Evolutionary conservation across 2,329 filamentous ascomycete genomes (phyloP).

Genomic region (Sodiomyces alkalinus): DNA sequence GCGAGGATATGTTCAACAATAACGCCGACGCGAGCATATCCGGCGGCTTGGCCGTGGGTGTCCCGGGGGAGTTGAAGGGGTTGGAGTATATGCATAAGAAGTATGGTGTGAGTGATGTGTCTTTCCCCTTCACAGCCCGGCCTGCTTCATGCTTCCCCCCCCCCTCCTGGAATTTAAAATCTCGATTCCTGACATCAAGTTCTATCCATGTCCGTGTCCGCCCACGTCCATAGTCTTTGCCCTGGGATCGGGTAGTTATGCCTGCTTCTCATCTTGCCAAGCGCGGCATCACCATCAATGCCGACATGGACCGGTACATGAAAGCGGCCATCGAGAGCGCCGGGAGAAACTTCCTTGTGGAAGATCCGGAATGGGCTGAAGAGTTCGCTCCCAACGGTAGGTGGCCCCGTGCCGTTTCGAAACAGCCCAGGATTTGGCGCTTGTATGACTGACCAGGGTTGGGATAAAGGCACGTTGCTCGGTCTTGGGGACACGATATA

Average conservation of each 20-base stretch:
- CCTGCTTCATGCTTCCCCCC: too few species aligned
- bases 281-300: constrained; percentile 56
- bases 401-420: background rate
- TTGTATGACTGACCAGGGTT: background rate
- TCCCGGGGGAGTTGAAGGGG: constrained; percentile 65
- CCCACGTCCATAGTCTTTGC: constrained; percentile 36
- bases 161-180: too few species aligned
- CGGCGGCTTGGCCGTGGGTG: constrained; percentile 57
- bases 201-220: too few species aligned
- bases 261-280: constrained; percentile 63
- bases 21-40: constrained; percentile 51
- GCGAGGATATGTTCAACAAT: constrained; percentile 70
- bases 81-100: constrained; percentile 62
- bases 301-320: constrained; percentile 67
- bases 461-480: constrained; percentile 42
- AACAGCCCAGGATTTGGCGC: too few species aligned
- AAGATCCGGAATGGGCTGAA: constrained; percentile 65
- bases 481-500: constrained; percentile 64
- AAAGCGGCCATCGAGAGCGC: constrained; percentile 21
- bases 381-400: constrained; percentile 74
- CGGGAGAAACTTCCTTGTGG: constrained; percentile 47
- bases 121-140: too few species aligned
- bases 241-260: constrained; percentile 57
- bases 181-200: too few species aligned
- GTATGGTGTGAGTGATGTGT: constrained; percentile 37